Evolutionary conservation across 179 eudicot species (phyloP).

Genomic region (Beta corolliflora): DNA sequence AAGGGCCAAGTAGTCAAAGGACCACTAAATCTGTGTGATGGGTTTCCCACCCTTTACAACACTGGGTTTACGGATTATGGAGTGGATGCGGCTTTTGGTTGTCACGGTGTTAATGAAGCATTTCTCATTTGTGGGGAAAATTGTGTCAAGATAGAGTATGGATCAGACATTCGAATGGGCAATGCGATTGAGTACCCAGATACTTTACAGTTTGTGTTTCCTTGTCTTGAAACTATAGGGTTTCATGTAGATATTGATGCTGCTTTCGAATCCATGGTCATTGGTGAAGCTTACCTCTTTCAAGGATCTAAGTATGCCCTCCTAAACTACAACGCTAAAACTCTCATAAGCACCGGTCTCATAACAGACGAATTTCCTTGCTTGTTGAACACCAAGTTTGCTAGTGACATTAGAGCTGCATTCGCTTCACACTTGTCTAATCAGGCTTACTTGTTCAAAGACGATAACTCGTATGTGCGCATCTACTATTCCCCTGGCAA

Average conservation of each 20-base stretch:
- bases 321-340: background rate
- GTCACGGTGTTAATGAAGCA: background rate
- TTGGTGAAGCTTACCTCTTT: background rate
- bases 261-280: background rate
- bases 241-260: background rate
- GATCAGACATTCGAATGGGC: background rate
- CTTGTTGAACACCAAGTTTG: constrained; percentile 1
- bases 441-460: background rate
- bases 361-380: background rate
- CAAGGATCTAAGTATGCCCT: background rate
- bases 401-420: background rate
- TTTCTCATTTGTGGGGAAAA: background rate
- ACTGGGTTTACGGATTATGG: background rate
- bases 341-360: too few species aligned
- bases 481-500: background rate
- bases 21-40: background rate
- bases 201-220: background rate
- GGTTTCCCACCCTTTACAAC: background rate
- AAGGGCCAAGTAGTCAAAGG: background rate
- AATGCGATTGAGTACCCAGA: background rate
- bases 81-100: background rate
- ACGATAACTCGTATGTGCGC: too few species aligned
- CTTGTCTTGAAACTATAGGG: background rate
- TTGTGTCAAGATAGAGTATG: background rate
- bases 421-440: background rate